Base-by-base conservation (phyloP, 2,329 filamentous ascomycete genomes). In the Talaromyces rugulosus region DNA sequence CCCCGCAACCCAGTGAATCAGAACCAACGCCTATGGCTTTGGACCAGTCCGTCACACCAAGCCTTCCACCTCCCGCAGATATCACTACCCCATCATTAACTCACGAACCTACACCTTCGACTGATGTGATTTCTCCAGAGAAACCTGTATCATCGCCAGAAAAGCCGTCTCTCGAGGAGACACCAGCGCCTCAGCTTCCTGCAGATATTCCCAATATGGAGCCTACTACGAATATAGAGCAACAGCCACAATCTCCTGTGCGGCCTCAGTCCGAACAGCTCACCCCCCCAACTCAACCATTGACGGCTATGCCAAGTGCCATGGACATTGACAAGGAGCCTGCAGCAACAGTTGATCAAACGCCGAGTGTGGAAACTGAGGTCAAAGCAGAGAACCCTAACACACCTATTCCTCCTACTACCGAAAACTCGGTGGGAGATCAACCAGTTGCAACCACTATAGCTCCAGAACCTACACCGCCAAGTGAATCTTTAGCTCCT, bases 1-100 rank as follows among this genome's bases (percentile, higher is more conserved):
- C 57, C 79, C 80, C 6, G 77, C 80, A 40, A 31, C 11, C 50
- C 7, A 6, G 28, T 11, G 56, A 40, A 50, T 44, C 31, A 30
- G 28, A 56, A 33, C 31, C 42, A 44, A 7, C 44, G 36, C 51
- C n/a, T 56, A 42, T 61, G 14, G 62, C 34, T 9, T 8, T 60
- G 8, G 61, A 59, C 28, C 8, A 55, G 3, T 47, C 28, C 14
- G 30, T 51, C 18, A 59, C 51, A 8, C 53, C 58, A 40, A 67
- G 28, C 59, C 62, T 56, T 18, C 61, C 51, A 42, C 56, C 56
- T 27, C 1, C 57, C 40, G 36, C 30, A 27, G 57, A n/a, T 50
- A 31, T 52, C 42, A 51, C 54, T 47, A n/a, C 9, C 42, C 9
- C 59, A 14, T 55, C 56, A 36, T 40, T 60, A 58, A 44, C 33